Conservation (phyloP, 768 basidiomycete genomes). For the Cystofilobasidium macerans region DNA sequence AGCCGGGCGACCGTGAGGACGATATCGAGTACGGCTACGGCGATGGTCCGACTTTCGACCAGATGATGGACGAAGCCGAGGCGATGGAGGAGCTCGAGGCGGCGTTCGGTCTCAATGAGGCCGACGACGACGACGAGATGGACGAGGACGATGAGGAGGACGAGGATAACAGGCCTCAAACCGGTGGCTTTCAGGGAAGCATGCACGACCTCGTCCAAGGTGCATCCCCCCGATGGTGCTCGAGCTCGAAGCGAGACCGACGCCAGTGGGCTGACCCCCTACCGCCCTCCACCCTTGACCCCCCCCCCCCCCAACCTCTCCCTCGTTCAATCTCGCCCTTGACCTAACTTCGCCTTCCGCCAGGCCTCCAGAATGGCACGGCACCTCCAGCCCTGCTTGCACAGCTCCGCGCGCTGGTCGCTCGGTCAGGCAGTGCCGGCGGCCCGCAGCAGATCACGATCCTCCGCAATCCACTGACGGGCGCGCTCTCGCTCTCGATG, state of each 20-base stretch:
- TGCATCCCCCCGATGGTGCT: not conserved
- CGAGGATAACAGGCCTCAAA: not conserved
- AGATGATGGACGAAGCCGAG: not conserved
- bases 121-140: conserved; percentile 5
- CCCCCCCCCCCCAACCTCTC: not conserved
- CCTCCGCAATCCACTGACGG: conserved; percentile 9
- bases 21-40: not conserved
- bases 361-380: not conserved
- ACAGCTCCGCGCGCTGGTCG: not conserved
- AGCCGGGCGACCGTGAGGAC: not conserved
- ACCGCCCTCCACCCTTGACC: not conserved
- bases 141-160: conserved; percentile 3
- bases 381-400: not conserved
- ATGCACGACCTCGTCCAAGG: not conserved
- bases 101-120: not conserved
- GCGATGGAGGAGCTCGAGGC: not conserved
- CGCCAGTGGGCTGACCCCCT: not conserved
- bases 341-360: not conserved
- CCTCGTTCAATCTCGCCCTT: not conserved
- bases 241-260: not conserved
- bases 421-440: no score
- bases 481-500: not conserved
- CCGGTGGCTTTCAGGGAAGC: not conserved
- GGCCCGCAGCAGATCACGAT: not conserved
- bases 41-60: not conserved